phyloP scores from a whole-genome alignment of 2,329 filamentous ascomycete species.

The Trichoderma asperellum region DNA sequence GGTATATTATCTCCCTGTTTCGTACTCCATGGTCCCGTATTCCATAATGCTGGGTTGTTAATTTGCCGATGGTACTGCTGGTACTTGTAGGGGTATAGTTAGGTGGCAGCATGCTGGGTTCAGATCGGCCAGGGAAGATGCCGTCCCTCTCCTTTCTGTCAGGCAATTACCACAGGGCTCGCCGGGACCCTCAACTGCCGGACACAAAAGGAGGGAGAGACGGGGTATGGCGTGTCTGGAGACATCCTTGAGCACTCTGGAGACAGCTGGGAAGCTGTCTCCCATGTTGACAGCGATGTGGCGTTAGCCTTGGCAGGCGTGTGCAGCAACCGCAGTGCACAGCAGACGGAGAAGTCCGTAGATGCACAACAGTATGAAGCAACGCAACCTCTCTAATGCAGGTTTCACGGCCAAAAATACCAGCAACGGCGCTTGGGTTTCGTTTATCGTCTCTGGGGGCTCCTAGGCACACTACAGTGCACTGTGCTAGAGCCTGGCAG shows the following conservation, averaged over 20 bases:
- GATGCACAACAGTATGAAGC: not conserved
- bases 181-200: conserved; percentile 10
- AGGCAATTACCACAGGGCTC: conserved; percentile 16
- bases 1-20: not conserved
- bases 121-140: not conserved
- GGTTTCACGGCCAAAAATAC: not conserved
- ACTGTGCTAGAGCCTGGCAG: not conserved
- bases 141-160: conserved; percentile 21
- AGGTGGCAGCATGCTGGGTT: not conserved
- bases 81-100: not conserved
- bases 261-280: not conserved
- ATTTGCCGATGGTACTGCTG: conserved; percentile 14
- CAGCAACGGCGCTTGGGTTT: conserved; percentile 21
- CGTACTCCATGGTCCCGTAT: not conserved
- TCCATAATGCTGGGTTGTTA: conserved; percentile 8
- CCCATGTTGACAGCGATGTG: not conserved
- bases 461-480: not conserved
- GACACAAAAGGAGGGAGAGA: conserved; percentile 4
- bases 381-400: conserved; percentile 5
- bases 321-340: not conserved
- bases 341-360: conserved; percentile 7
- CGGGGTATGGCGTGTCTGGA: not conserved
- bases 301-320: conserved; percentile 11
- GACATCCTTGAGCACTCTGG: not conserved
- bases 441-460: conserved; percentile 17